These are phyloP conservation scores for Xylaria venustula DNA, from an alignment of 495 filamentous ascomycete species.

Conservation along the genomic window DNA sequence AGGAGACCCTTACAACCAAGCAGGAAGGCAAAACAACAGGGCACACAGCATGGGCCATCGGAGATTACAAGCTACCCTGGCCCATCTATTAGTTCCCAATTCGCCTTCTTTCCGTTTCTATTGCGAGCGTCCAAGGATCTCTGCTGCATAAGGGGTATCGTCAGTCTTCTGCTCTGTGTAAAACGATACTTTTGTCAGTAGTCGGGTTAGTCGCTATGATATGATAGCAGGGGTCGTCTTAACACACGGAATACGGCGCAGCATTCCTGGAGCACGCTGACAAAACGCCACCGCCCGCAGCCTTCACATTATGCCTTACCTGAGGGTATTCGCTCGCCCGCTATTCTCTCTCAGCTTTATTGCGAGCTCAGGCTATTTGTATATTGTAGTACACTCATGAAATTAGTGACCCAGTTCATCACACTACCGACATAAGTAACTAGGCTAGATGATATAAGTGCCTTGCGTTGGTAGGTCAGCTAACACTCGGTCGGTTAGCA, in stretches of 20 bases:
- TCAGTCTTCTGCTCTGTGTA: no score
- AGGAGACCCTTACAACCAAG: no score
- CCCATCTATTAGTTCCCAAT: not conserved
- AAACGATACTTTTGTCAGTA: no score
- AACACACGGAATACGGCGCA: not conserved
- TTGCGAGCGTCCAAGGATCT: no score
- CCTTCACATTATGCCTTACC: not conserved
- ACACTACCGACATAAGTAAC: no score
- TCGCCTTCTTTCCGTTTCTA: not conserved
- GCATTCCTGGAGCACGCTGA: not conserved
- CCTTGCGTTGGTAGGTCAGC: no score
- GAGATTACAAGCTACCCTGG: conserved; percentile 4
- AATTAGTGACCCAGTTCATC: no score
- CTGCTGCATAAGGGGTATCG: no score
- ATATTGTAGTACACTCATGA: not conserved
- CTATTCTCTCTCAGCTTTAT: not conserved
- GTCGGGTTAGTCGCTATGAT: not conserved
- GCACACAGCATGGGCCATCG: conserved; percentile 6
- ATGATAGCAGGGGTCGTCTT: not conserved
- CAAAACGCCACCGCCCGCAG: not conserved
- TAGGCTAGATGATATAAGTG: no score
- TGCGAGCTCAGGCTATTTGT: conserved; percentile 6
- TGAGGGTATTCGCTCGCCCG: not conserved
- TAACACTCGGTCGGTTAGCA: no score
- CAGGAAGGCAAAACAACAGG: no score